Conservation (phyloP, 345 rosid genomes). For the Dimocarpus longan region DNA sequence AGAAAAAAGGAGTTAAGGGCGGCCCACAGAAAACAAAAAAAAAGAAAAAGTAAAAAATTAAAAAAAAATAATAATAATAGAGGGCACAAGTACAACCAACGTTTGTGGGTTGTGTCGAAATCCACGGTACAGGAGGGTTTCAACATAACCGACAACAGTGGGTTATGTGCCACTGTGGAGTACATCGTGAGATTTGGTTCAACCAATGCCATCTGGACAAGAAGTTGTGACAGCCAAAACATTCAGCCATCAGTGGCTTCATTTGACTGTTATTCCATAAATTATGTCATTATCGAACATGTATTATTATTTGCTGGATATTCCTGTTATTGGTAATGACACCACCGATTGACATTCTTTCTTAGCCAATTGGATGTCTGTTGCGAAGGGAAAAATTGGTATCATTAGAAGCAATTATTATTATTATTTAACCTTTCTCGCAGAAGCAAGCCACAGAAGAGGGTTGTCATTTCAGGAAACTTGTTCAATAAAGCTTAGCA, state of each 20-base stretch:
- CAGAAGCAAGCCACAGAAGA: not conserved
- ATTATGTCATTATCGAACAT: not conserved
- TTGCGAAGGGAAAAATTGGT: not conserved
- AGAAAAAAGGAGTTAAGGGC: too few species aligned
- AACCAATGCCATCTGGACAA: not conserved
- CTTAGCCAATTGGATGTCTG: not conserved
- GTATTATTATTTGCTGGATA: not conserved
- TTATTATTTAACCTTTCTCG: not conserved
- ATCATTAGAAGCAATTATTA: too few species aligned
- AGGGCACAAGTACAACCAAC: too few species aligned
- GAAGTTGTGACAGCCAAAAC: not conserved
- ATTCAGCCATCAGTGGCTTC: not conserved
- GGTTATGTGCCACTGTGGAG: too few species aligned
- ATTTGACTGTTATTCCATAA: not conserved
- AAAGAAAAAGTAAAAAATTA: too few species aligned
- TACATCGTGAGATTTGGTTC: too few species aligned
- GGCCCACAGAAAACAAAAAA: too few species aligned
- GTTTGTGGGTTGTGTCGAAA: too few species aligned
- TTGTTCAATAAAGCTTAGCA: not conserved
- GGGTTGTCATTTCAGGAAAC: not conserved
- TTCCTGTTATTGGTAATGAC: not conserved
- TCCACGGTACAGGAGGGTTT: too few species aligned
- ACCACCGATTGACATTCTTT: not conserved
- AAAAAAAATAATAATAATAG: too few species aligned
- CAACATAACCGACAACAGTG: too few species aligned